Conservation (phyloP, 495 filamentous ascomycete genomes). For the Sporormia fimetaria region DNA sequence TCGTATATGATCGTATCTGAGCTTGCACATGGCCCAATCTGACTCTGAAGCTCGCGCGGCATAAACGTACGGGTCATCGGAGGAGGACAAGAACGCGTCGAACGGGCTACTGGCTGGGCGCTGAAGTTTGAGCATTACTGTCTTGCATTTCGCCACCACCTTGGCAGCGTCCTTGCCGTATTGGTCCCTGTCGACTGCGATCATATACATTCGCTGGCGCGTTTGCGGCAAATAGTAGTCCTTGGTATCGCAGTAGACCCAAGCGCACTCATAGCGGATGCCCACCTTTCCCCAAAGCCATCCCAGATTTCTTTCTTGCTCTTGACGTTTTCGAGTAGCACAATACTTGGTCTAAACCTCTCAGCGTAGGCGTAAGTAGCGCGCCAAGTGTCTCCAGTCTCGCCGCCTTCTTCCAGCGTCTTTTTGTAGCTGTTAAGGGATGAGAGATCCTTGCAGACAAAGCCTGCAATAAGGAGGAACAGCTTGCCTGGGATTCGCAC, state of each 20-base stretch:
- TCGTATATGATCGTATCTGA: slow-evolving; percentile 46
- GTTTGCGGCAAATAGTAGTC: slow-evolving; percentile 74
- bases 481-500: slow-evolving; percentile 46
- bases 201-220: slow-evolving; percentile 57
- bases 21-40: slow-evolving; percentile 45
- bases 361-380: slow-evolving; percentile 49
- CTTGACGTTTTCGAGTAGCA: slow-evolving; percentile 67
- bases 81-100: slow-evolving; percentile 45
- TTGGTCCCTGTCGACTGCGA: slow-evolving; percentile 43
- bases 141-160: slow-evolving; percentile 30
- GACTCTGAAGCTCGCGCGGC: slow-evolving; percentile 35
- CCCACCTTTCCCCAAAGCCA: slow-evolving; percentile 35
- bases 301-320: slow-evolving; percentile 47
- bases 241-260: slow-evolving; percentile 52
- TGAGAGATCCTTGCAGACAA: slow-evolving; percentile 69
- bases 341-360: slow-evolving; percentile 45
- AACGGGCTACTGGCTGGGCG: slow-evolving; percentile 53
- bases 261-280: slow-evolving; percentile 45
- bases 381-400: slow-evolving; percentile 60
- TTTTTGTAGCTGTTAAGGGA: slow-evolving; percentile 40
- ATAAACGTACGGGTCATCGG: slow-evolving; percentile 46
- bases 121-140: slow-evolving; percentile 36
- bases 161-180: slow-evolving; percentile 24
- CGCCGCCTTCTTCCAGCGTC: slow-evolving; percentile 44
- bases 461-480: slow-evolving; percentile 65